Evolutionary conservation across 139 green algal genomes (phyloP), one percentile per base, ranked within the genome.

Genomic region (Chlorella ohadii): DNA sequence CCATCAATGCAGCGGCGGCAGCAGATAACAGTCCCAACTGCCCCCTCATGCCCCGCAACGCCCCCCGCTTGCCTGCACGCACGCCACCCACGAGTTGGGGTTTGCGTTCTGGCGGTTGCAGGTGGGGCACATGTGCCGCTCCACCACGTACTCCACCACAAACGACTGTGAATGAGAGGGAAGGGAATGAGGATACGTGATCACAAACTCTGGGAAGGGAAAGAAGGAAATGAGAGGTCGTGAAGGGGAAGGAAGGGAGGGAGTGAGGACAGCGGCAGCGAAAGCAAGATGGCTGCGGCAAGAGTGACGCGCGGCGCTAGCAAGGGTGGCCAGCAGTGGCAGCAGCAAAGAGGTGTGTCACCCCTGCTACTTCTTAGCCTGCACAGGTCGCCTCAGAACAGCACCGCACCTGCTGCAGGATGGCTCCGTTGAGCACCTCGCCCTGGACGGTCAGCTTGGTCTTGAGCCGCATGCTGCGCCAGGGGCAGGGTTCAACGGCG

Each of bases 341-440:
- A 12, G 22, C 57, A 65, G 57, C 12, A 65, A 27, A 13, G 57
- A 6, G 22, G 44, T 65, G 4, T 65, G 57, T 19, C 57, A 9
- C 64, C n/a, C n/a, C n/a, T n/a, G n/a, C n/a, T n/a, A n/a, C n/a
- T n/a, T n/a, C n/a, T n/a, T n/a, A n/a, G n/a, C n/a, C n/a, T n/a
- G n/a, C n/a, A n/a, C n/a, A n/a, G n/a, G n/a, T n/a, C n/a, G n/a
- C n/a, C n/a, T n/a, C n/a, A 9, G 44, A 51, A 51, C 7, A 51
- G 44, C 7, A 51, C 7, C 77, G 2, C 51, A 59, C 51, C 51
- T 59, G 84, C 92, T 99, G 97, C 91, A 99, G 89, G 84, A 99
- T 99, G 71, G 97, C 95, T 13, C 96, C 97, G 83, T 98, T 98
- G 51, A 99, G 89, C 39, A 99, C 95, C 87, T 99, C 97, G 16